Evolutionary conservation across 257 asterid genomes (phyloP).

Genomic region (Perilla frutescens): DNA sequence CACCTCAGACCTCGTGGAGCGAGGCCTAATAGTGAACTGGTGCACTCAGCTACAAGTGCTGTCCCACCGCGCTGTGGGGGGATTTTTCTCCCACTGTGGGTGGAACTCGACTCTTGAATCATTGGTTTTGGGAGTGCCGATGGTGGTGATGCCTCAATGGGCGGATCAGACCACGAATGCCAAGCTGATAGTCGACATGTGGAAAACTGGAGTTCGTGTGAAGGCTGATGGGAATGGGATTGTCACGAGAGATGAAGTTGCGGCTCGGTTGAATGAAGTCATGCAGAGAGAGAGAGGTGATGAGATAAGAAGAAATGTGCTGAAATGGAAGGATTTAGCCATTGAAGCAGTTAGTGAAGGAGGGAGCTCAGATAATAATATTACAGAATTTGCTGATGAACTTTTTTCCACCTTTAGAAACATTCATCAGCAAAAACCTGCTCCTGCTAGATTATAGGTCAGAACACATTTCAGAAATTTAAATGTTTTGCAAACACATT

Average conservation of each 20-base stretch:
- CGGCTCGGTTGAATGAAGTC: constrained; percentile 29
- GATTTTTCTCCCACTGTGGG: constrained; percentile 59
- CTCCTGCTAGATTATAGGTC: neutral
- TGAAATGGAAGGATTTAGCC: constrained; percentile 21
- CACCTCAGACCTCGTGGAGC: neutral
- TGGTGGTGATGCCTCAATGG: constrained; percentile 54
- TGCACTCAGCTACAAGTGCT: constrained; percentile 42
- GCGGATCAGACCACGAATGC: constrained; percentile 56
- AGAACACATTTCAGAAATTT: neutral
- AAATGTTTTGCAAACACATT: neutral
- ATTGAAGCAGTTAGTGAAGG: constrained; percentile 23
- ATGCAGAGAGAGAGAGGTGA: constrained; percentile 45
- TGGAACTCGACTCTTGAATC: constrained; percentile 70
- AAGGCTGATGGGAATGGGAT: constrained; percentile 39
- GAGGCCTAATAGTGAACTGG: constrained; percentile 35
- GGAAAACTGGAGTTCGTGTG: constrained; percentile 50
- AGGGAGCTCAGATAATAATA: constrained; percentile 18
- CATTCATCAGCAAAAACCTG: neutral
- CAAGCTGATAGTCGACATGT: constrained; percentile 45
- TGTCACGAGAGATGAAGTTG: constrained; percentile 41
- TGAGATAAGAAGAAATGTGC: constrained; percentile 39
- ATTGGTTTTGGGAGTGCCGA: constrained; percentile 43
- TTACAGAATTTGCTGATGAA: neutral
- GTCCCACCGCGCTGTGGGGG: constrained; percentile 44
- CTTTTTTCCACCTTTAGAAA: neutral